These are phyloP conservation scores for Colletotrichum sp. DNA, from an alignment of 2,329 filamentous ascomycete genomes.

Conservation along the genomic window DNA sequence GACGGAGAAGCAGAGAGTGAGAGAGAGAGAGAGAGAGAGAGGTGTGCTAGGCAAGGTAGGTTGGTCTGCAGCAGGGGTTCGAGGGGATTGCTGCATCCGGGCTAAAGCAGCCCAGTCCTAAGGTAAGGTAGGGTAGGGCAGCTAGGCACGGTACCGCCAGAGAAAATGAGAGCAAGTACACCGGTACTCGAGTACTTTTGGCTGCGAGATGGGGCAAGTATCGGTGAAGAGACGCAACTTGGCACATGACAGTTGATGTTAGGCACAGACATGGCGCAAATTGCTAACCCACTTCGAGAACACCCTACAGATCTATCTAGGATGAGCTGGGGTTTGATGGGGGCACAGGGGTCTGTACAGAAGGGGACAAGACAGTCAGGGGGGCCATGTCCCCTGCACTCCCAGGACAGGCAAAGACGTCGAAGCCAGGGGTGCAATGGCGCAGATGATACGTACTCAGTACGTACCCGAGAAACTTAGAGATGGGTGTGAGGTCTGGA, in stretches of 20 bases:
- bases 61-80: slow-evolving; percentile 11
- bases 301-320: slow-evolving; percentile 18
- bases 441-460: not conserved
- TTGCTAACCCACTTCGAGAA: slow-evolving; percentile 21
- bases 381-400: not conserved
- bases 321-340: slow-evolving; percentile 7
- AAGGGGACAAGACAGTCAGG: not conserved
- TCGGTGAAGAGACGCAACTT: slow-evolving; percentile 22
- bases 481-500: not conserved
- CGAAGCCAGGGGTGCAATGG: not conserved
- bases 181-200: not conserved
- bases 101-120: slow-evolving; percentile 6
- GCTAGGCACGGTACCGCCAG: not conserved
- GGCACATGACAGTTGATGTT: slow-evolving; percentile 21
- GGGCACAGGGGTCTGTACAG: not conserved
- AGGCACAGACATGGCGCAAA: slow-evolving; percentile 21
- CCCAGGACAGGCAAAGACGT: not conserved
- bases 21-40: not conserved
- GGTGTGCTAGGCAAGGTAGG: not conserved
- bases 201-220: slow-evolving; percentile 8
- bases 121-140: not conserved
- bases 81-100: slow-evolving; percentile 13
- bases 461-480: not conserved
- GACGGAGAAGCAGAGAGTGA: not conserved
- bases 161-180: not conserved